Conservation (phyloP, 1,284 basidiomycete genomes). For the Cutaneotrichosporon sp. region DNA sequence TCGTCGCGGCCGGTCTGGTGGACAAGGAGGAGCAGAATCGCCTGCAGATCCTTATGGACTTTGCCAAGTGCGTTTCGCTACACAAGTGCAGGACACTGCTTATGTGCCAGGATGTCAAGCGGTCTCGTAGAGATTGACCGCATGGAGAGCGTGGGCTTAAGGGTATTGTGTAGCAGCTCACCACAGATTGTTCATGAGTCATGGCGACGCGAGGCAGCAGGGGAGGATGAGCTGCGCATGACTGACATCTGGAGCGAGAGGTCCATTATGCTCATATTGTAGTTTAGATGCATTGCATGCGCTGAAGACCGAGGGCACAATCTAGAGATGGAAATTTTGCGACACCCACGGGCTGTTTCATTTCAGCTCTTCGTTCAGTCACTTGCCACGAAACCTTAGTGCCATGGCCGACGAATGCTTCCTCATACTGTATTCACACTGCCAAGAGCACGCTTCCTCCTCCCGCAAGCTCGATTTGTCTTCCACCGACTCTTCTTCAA, state of each 20-base stretch:
- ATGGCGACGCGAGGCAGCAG: constrained; percentile 8
- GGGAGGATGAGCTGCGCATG: constrained; percentile 11
- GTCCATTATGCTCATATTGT: constrained; percentile 12
- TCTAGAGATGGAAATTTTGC: too few species aligned
- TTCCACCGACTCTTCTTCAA: too few species aligned
- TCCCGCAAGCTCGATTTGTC: too few species aligned
- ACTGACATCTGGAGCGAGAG: constrained; percentile 10
- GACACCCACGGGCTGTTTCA: too few species aligned
- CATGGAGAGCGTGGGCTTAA: constrained; percentile 10
- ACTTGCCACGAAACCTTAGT: too few species aligned
- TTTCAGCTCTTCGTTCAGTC: too few species aligned
- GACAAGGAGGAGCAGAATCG: constrained; percentile 8
- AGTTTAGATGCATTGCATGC: too few species aligned
- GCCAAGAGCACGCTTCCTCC: too few species aligned
- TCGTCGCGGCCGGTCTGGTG: constrained; percentile 4
- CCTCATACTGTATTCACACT: too few species aligned
- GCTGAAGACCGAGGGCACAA: too few species aligned
- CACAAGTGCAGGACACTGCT: too few species aligned
- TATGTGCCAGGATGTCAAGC: constrained; percentile 8
- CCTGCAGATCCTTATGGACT: constrained; percentile 14
- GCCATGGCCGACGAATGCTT: too few species aligned
- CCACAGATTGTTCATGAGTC: constrained; percentile 15
- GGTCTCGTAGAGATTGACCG: constrained; percentile 9
- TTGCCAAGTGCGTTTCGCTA: constrained; percentile 12
- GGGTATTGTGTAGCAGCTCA: background rate